phyloP scores from a whole-genome alignment of 768 basidiomycete genomes.

The Guyanaporus albipodus region DNA sequence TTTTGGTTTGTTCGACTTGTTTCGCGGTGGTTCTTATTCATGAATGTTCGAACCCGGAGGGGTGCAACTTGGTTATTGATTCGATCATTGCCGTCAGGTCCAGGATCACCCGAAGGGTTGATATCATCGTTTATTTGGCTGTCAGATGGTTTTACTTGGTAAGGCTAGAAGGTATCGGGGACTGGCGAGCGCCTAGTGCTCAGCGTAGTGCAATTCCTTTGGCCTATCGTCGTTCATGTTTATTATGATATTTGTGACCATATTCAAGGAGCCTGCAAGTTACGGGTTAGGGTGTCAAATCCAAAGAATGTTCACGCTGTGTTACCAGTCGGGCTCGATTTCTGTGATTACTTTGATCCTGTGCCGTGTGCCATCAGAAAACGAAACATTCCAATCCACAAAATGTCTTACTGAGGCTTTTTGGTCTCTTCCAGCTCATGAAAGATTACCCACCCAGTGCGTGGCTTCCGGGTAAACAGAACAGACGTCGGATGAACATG shows the following conservation, averaged over 20 bases:
- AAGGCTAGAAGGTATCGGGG: too few species aligned
- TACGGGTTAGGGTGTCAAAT: slow-evolving; percentile 2
- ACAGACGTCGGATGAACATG: slow-evolving; percentile 94
- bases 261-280: slow-evolving; percentile 43
- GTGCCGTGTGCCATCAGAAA: slow-evolving; percentile 8
- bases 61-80: too few species aligned
- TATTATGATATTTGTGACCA: slow-evolving; percentile 45
- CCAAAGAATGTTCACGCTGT: not conserved
- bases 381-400: not conserved
- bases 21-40: too few species aligned
- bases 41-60: too few species aligned
- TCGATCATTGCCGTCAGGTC: too few species aligned
- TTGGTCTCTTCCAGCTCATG: slow-evolving; percentile 98
- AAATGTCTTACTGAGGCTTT: slow-evolving; percentile 70
- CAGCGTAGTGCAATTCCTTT: not conserved
- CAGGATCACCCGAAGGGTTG: too few species aligned
- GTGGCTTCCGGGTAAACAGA: slow-evolving; percentile 87
- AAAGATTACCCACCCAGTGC: slow-evolving; percentile 89
- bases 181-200: not conserved
- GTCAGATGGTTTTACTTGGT: too few species aligned
- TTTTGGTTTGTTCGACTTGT: not conserved
- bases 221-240: slow-evolving; percentile 11
- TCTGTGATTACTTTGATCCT: slow-evolving; percentile 93
- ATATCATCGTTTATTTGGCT: too few species aligned
- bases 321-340: slow-evolving; percentile 90